Evolutionary conservation across 352 stramenopile genomes (phyloP), one percentile per base, ranked within the genome.

Genomic region (Blastocystis sp.): DNA sequence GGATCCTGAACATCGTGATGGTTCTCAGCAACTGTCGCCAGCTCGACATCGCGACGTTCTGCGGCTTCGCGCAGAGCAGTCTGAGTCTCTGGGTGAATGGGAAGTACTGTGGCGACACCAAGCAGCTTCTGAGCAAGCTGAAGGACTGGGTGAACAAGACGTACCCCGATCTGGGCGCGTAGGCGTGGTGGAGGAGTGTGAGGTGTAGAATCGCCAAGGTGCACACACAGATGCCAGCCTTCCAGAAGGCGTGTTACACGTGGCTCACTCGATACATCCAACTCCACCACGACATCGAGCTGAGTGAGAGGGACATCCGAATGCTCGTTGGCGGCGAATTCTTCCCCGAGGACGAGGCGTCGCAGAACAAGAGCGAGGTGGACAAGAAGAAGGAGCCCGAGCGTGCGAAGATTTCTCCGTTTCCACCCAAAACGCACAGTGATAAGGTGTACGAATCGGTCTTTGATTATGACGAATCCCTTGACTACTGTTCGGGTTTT

Each of bases 81-180:
- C 79, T 89, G 6, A 80, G 63, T 77, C 65, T 89, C 2, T 89
- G 79, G 79, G 67, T 89, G 35, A 89, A 89, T 60, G 79, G 79
- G n/a, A 89, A 89, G 37, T 89, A 80, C 65, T 60, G 35, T 24
- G 79, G 79, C 24, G 79, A 89, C 50, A 89, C 79, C 24, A 60
- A 70, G 24, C 31, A 62, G 50, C n/a, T 89, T 26, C 50, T 89
- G 16, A 33, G n/a, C 26, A 89, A 89, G 33, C 60, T 89, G 24
- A 74, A 77, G 33, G 13, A 89, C 16, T 89, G 79, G 79, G 67
- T 89, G 29, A 65, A 67, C 10, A 63, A 60, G 39, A 80, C 63
- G 3, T 89, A 89, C 66, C 74, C 74, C 10, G 74, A 85, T 26
- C 60, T 85, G 33, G 74, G 74, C 3, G 55, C 50, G 74, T 85